Percentiles rank a stretch among this genome's conserved stretches.
Evolutionary conservation across 768 basidiomycete species (phyloP).

Genomic region (Tulasnella sp.): DNA sequence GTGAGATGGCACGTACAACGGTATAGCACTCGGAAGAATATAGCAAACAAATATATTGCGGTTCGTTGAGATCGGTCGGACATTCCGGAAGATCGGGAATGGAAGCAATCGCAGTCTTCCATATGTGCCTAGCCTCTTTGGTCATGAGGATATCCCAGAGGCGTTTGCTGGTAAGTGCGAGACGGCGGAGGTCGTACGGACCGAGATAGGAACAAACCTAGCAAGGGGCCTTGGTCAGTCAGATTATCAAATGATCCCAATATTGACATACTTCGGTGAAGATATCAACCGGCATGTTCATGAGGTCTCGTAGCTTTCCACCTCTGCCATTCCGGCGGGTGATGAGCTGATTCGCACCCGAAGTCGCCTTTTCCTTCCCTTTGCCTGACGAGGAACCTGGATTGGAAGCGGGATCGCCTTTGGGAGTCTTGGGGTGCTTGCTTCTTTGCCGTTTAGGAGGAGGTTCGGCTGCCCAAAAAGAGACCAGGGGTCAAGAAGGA

Average conservation of each 20-base stretch:
- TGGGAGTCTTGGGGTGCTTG: not conserved
- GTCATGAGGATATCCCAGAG: no score
- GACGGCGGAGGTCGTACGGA: not conserved
- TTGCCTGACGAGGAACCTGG: not conserved
- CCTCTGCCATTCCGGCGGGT: not conserved
- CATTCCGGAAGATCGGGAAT: no score
- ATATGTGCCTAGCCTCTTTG: no score
- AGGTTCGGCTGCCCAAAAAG: not conserved
- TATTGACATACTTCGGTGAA: slow-evolving; percentile 25
- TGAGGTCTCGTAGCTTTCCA: slow-evolving; percentile 28
- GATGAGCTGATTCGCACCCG: not conserved
- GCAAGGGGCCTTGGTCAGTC: not conserved
- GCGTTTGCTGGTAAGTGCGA: no score
- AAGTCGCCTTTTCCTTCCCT: not conserved
- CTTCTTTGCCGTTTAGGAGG: not conserved
- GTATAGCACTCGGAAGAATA: no score
- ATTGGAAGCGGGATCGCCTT: not conserved
- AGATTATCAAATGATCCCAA: not conserved
- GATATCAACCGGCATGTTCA: slow-evolving; percentile 31
- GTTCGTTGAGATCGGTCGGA: no score
- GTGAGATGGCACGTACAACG: no score
- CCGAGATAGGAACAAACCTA: slow-evolving; percentile 23
- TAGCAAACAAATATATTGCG: no score
- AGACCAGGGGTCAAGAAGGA: not conserved
- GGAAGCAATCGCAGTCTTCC: no score